Conservation (phyloP, 129 eudicot genomes). For the Gnaphalium uliginosum region DNA sequence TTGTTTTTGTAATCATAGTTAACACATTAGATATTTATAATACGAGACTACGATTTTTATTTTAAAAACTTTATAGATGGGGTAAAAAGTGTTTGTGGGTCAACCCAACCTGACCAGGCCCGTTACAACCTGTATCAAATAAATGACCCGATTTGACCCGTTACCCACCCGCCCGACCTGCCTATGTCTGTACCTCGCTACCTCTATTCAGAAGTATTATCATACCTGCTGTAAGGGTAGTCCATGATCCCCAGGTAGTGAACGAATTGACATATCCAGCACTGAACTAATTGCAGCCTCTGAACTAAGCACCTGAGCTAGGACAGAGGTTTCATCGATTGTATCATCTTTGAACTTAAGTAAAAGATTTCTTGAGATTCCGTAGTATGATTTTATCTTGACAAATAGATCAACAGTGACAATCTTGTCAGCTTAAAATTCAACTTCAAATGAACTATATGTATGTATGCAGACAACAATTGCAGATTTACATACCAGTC, state of each 20-base stretch:
- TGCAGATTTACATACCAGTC: slow-evolving; percentile 59
- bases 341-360: slow-evolving; percentile 88
- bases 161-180: neutral
- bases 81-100: neutral
- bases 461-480: slow-evolving; percentile 1
- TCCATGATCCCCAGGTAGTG: slow-evolving; percentile 92
- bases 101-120: neutral
- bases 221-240: slow-evolving; percentile 91
- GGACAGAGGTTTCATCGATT: slow-evolving; percentile 79
- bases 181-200: neutral
- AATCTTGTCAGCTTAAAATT: slow-evolving; percentile 4
- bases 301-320: slow-evolving; percentile 89
- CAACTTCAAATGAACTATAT: neutral
- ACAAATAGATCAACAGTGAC: slow-evolving; percentile 19
- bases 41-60: too few species aligned
- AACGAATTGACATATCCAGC: slow-evolving; percentile 90
- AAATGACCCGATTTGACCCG: neutral
- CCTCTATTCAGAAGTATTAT: neutral
- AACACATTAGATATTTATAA: neutral
- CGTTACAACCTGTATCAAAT: neutral
- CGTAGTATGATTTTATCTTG: slow-evolving; percentile 90
- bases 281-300: slow-evolving; percentile 85
- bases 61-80: neutral
- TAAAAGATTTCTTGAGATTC: slow-evolving; percentile 82
- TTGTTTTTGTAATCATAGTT: neutral